Evolutionary conservation across 176 grass and related monocot species (phyloP).

Genomic region (Triticum monococcum): DNA sequence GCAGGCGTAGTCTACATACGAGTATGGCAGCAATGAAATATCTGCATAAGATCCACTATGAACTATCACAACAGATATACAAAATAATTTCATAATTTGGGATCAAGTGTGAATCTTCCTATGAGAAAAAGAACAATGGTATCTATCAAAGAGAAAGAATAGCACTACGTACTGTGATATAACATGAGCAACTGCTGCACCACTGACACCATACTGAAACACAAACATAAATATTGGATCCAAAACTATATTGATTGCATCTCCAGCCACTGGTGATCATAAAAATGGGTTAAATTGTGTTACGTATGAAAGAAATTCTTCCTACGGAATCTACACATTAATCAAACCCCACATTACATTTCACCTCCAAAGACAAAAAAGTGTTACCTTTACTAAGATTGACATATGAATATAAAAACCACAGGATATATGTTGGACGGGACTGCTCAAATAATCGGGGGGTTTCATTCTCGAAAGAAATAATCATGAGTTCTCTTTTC

Average conservation of each 20-base stretch:
- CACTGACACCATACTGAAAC: conserved; percentile 77
- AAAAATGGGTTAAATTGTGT: conserved; percentile 6
- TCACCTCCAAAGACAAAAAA: not conserved
- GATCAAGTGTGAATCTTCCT: not conserved
- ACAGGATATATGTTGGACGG: not conserved
- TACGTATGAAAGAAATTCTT: not conserved
- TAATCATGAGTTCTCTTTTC: too few relatives aligned
- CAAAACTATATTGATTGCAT: conserved; percentile 80
- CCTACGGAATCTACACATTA: not conserved
- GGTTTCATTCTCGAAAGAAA: not conserved
- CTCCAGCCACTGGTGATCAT: conserved; percentile 65
- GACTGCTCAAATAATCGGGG: not conserved
- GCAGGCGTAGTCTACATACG: conserved; percentile 53
- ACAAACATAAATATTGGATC: conserved; percentile 95
- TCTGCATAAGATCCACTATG: conserved; percentile 44
- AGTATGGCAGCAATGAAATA: conserved; percentile 81
- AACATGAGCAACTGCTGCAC: conserved; percentile 97
- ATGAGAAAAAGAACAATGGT: not conserved
- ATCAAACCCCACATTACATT: not conserved
- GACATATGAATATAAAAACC: not conserved
- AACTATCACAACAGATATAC: conserved; percentile 36
- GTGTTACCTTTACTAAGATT: not conserved
- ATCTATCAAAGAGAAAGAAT: not conserved
- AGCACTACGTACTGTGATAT: conserved; percentile 84
- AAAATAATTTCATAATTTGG: conserved; percentile 27